Evolutionary conservation across 805 yeast species (phyloP), one percentile per base, ranked within the genome.

Genomic region (Ogataea degrootiae): DNA sequence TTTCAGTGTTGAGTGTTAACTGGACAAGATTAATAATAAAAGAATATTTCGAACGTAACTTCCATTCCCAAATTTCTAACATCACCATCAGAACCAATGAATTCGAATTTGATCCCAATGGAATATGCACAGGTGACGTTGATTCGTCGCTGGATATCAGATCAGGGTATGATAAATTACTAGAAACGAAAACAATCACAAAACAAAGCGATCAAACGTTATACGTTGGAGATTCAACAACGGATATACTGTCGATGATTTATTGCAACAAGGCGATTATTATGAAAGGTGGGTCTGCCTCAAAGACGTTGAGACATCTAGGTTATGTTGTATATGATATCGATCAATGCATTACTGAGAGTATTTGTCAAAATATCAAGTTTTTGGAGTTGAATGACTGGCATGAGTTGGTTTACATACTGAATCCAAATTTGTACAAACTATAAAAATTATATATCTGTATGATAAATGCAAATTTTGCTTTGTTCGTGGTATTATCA

Each of bases 161-260:
- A 17, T 81, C 85, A 0, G 85, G 83, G 0, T 56, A 59, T 6
- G 87, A 82, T 58, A 83, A 82, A 56, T 60, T 69, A 19, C 50
- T 54, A 6, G 44, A 53, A 15, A 29, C 53, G 14, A 58, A 68
- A 4, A 42, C 26, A 33, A 50, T 19, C 50, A 66, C 1, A 38
- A 53, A 16, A 22, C 53, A 6, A 26, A 40, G 5, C 42, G 66
- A 9, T 41, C 45, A 55, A 0, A 43, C 72, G 1, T 60, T 72
- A 21, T 83, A 82, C 55, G 66, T 82, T 15, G 89, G 89, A 1
- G 89, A 83, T 54, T 79, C 86, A 47, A 57, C 75, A 0, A 81
- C 86, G 0, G 89, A 83, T 64, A 62, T 79, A 4, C 58, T 79
- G 34, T 70, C 81, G 0, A 63, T 82, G 60, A 48, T 77, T 12